Percentiles rank a stretch among this genome's conserved stretches.
These are phyloP conservation scores for Manihot esculenta DNA, from an alignment of 441 rosid genomes.

Conservation along the genomic window DNA sequence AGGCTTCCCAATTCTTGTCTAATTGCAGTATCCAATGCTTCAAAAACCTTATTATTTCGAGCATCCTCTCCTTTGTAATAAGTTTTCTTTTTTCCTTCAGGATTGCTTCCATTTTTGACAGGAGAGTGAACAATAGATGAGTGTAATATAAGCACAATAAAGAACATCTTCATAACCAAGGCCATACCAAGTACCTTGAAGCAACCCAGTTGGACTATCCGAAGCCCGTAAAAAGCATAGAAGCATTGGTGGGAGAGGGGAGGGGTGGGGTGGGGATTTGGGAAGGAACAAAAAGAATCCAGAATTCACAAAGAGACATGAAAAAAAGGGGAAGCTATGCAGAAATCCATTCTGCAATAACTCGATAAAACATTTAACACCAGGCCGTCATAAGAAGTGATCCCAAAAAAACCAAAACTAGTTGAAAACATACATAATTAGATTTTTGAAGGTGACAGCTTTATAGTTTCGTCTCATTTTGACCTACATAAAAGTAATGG, in stretches of 20 bases:
- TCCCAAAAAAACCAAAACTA: not conserved
- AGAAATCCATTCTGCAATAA: not conserved
- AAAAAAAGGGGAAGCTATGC: not conserved
- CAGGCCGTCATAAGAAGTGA: not conserved
- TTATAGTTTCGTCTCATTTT: not conserved
- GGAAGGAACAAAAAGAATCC: not conserved
- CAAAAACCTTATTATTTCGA: not conserved
- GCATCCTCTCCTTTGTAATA: not conserved
- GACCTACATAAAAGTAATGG: not conserved
- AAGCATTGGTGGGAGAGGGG: no score
- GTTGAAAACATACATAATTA: not conserved
- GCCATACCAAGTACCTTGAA: not conserved
- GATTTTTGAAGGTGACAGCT: not conserved
- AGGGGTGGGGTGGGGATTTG: not conserved
- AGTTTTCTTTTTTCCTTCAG: no score
- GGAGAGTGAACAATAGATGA: not conserved
- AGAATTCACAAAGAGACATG: not conserved
- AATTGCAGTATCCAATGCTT: not conserved
- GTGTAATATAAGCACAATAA: not conserved
- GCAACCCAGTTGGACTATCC: not conserved
- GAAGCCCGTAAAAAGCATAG: not conserved
- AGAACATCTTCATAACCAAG: no score
- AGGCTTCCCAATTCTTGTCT: no score
- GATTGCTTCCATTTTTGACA: not conserved
- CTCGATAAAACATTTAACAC: not conserved